A percentile compares a stretch with the other conserved stretches of the same genome.
phyloP scores from a whole-genome alignment of 1,139 yeast species.

The Groenewaldozyma auringiensis region DNA sequence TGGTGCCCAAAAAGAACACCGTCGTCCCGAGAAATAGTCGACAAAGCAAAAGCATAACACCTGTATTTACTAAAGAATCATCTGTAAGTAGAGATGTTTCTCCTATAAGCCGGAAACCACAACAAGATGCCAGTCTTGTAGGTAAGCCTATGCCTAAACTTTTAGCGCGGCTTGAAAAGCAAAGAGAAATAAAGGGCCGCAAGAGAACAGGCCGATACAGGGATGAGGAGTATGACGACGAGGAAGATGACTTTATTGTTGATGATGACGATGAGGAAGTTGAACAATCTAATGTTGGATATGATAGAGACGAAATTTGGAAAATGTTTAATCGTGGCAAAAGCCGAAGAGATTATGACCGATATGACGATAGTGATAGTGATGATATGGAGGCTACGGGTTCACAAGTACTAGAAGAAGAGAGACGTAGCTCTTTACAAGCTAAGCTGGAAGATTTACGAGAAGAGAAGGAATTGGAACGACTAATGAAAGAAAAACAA shows the following conservation, averaged over 20 bases:
- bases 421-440: constrained; percentile 49
- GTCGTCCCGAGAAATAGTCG: neutral
- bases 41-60: neutral
- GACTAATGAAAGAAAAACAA: constrained; percentile 39
- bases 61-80: neutral
- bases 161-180: constrained; percentile 10
- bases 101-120: neutral
- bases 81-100: neutral
- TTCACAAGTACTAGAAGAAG: constrained; percentile 76
- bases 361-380: constrained; percentile 47
- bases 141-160: constrained; percentile 17
- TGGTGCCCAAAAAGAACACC: constrained; percentile 10
- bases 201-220: constrained; percentile 6
- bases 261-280: constrained; percentile 29
- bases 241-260: constrained; percentile 32
- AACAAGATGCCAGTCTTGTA: neutral
- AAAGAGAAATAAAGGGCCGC: constrained; percentile 3
- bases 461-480: constrained; percentile 53
- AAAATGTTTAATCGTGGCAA: constrained; percentile 66
- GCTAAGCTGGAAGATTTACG: constrained; percentile 61
- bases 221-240: constrained; percentile 17
- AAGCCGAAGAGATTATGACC: constrained; percentile 36
- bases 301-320: constrained; percentile 85
- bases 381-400: constrained; percentile 96
- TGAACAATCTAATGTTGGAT: constrained; percentile 35